phyloP scores from a whole-genome alignment of 176 grass and related monocot species.

The Zoysia japonica region DNA sequence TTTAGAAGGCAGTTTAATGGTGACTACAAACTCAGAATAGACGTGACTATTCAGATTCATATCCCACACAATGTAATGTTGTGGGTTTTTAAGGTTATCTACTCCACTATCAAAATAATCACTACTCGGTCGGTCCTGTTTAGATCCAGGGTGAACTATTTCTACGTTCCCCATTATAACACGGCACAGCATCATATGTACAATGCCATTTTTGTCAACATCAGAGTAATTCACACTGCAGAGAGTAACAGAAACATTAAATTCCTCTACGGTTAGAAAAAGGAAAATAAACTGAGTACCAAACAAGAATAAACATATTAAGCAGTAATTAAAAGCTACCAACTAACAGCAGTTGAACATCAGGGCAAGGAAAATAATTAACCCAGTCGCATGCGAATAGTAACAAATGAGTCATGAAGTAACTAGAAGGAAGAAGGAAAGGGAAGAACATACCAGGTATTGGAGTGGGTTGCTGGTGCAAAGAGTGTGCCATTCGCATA shows the following conservation, averaged over 20 bases:
- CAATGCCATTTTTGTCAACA: slow-evolving; percentile 79
- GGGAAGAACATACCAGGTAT: slow-evolving; percentile 63
- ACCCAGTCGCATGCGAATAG: background rate
- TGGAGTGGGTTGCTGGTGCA: slow-evolving; percentile 64
- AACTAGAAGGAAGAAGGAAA: background rate
- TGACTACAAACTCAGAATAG: slow-evolving; percentile 90
- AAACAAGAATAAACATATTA: slow-evolving; percentile 30
- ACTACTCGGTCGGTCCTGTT: slow-evolving; percentile 71
- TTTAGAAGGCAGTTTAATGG: slow-evolving; percentile 71
- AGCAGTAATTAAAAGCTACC: slow-evolving; percentile 19
- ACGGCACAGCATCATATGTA: slow-evolving; percentile 91
- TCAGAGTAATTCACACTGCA: slow-evolving; percentile 90
- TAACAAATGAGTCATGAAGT: background rate
- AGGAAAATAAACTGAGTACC: slow-evolving; percentile 27
- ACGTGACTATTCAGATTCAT: slow-evolving; percentile 80
- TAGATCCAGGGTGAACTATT: slow-evolving; percentile 79
- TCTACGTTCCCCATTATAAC: slow-evolving; percentile 98
- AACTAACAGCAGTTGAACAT: background rate
- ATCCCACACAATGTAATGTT: slow-evolving; percentile 96
- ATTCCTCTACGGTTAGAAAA: slow-evolving; percentile 36
- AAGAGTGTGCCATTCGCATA: slow-evolving; percentile 78
- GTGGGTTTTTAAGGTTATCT: slow-evolving; percentile 86
- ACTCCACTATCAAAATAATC: slow-evolving; percentile 85
- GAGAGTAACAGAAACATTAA: slow-evolving; percentile 54
- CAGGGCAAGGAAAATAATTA: slow-evolving; percentile 16